Base-by-base conservation (phyloP, 164 flowering plant species). In the Vitis rupestris region DNA sequence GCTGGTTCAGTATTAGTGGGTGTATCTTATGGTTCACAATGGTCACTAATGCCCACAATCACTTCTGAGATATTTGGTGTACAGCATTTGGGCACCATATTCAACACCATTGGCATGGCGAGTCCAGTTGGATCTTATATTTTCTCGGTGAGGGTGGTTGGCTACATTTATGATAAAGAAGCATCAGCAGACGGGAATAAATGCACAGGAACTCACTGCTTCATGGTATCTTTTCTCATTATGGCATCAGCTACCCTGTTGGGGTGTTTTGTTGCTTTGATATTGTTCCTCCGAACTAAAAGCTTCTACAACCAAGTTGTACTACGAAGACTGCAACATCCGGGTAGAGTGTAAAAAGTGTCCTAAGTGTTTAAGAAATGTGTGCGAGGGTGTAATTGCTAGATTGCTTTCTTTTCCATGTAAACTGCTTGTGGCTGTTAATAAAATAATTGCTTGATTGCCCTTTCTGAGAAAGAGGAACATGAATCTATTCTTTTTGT, bases 21-120 rank as follows among this genome's bases (percentile, higher is more conserved):
- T 51, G 79, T 90, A 48, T 89, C 88, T 75, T 89, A 88, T 77
- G 97, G 97, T 31, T 87, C 90, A 12, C 95, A 90, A 53, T 86
- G 92, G 90, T 88, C 95, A 0, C 79, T 92, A 53, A 85, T 90
- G 90, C 95, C 94, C 14, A 85, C 94, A 19, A 85, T 88, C 49
- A 74, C 89, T 61, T 86, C 87, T 3, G 96, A 90, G 76, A 74
- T 90, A 37, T 92, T 88, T 70, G 94, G 96, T 16, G 72, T 87
- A 12, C 23, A 19, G 48, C 87, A 89, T 63, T 74, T 89, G 85
- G 96, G 94, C 4, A 88, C 94, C 16, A 80, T 88, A 64, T 90
- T 88, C 76, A 90, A 93, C 75, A 84, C 91, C 63, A 87, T 93
- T 19, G 72, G 89, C 19, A 69, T 83, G 37, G 94, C 94, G 3